A percentile compares a stretch with the other conserved stretches of the same genome.
Evolutionary conservation across 23 red algal genomes (phyloP).

Genomic region (Cyanidiococcus yangmingshanensis): DNA sequence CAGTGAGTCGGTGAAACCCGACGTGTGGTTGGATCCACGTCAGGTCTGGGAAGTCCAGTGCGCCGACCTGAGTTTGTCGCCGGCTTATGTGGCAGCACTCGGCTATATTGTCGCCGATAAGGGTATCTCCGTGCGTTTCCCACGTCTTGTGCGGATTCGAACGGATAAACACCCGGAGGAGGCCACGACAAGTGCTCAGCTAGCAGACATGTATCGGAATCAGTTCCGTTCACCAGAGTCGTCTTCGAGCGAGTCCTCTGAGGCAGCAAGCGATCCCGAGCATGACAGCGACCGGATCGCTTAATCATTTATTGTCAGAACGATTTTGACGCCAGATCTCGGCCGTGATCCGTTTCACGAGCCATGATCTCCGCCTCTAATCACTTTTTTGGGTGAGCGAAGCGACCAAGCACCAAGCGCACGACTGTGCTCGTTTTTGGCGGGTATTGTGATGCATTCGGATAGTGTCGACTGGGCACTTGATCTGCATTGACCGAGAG

Average conservation of each 20-base stretch:
- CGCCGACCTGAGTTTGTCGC: slow-evolving; percentile 66
- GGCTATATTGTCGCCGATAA: slow-evolving; percentile 49
- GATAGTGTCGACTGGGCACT: too few species aligned
- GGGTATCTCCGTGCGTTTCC: slow-evolving; percentile 81
- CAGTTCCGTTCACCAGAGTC: slow-evolving; percentile 25
- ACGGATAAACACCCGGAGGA: slow-evolving; percentile 77
- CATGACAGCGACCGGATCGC: neutral
- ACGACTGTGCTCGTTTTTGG: too few species aligned
- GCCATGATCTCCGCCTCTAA: too few species aligned
- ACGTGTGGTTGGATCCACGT: slow-evolving; percentile 83
- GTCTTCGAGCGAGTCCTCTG: neutral
- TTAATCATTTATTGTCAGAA: too few species aligned
- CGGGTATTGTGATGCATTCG: too few species aligned
- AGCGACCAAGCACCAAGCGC: too few species aligned
- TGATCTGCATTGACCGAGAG: too few species aligned
- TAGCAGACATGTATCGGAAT: slow-evolving; percentile 63
- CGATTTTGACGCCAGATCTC: too few species aligned
- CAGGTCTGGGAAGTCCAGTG: slow-evolving; percentile 91
- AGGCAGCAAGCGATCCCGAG: neutral
- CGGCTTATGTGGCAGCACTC: slow-evolving; percentile 57
- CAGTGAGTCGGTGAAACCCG: slow-evolving; percentile 32
- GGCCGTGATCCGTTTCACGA: too few species aligned
- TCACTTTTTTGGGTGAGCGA: too few species aligned
- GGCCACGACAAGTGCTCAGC: slow-evolving; percentile 58
- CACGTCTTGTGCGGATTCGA: slow-evolving; percentile 63